Percentiles rank a stretch among this genome's conserved stretches.
phyloP scores from a whole-genome alignment of 2,329 filamentous ascomycete species.

The Penicillium glabrum region DNA sequence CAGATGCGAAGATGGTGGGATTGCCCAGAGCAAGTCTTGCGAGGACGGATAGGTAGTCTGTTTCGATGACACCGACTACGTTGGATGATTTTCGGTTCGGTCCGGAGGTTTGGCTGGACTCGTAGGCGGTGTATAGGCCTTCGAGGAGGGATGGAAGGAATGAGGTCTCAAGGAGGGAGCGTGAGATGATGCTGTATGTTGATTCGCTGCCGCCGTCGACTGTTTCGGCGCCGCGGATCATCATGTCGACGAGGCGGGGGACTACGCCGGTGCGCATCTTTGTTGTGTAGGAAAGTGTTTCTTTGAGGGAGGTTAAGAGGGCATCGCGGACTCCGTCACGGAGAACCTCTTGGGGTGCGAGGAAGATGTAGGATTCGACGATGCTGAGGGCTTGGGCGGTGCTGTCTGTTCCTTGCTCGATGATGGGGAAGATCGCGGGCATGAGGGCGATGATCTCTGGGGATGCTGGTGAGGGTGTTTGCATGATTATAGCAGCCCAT shows the following conservation, averaged over 20 bases:
- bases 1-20: slow-evolving; percentile 64
- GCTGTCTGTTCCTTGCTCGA: slow-evolving; percentile 66
- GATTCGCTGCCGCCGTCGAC: slow-evolving; percentile 57
- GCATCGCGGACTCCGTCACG: slow-evolving; percentile 39
- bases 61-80: slow-evolving; percentile 73
- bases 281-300: slow-evolving; percentile 39
- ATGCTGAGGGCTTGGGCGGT: slow-evolving; percentile 63
- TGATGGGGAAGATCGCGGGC: slow-evolving; percentile 63
- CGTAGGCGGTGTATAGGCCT: slow-evolving; percentile 65
- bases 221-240: slow-evolving; percentile 63
- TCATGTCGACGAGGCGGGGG: slow-evolving; percentile 58
- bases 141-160: slow-evolving; percentile 65
- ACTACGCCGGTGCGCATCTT: slow-evolving; percentile 42
- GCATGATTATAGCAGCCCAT: slow-evolving; percentile 73
- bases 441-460: slow-evolving; percentile 64
- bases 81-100: slow-evolving; percentile 69
- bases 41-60: slow-evolving; percentile 82
- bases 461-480: slow-evolving; percentile 61
- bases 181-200: slow-evolving; percentile 63
- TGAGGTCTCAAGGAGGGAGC: slow-evolving; percentile 64
- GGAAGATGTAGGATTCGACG: slow-evolving; percentile 67
- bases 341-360: slow-evolving; percentile 55
- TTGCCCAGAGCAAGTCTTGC: slow-evolving; percentile 74
- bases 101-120: slow-evolving; percentile 77
- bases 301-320: slow-evolving; percentile 40